phyloP scores from a whole-genome alignment of 1,139 yeast species.

The Suhomyces bribrorum region DNA sequence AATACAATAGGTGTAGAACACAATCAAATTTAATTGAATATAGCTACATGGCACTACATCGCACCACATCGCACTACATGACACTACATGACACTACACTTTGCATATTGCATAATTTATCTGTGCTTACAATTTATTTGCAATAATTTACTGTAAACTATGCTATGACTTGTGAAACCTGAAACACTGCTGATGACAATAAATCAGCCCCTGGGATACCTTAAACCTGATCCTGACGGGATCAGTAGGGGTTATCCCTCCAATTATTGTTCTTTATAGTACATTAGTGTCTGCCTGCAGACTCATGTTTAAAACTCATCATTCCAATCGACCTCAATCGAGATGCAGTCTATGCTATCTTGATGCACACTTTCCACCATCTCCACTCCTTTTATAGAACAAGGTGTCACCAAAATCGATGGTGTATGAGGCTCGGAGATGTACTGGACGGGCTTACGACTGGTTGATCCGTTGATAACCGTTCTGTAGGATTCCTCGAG shows the following conservation, averaged over 20 bases:
- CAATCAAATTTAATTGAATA: too few relatives aligned
- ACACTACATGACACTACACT: too few relatives aligned
- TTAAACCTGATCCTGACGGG: too few relatives aligned
- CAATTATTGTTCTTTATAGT: too few relatives aligned
- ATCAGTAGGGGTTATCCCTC: too few relatives aligned
- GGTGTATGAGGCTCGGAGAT: background rate
- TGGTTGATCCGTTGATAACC: constrained; percentile 1
- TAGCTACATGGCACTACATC: too few relatives aligned
- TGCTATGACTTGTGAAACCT: too few relatives aligned
- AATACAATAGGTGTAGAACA: too few relatives aligned
- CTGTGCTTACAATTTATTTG: background rate
- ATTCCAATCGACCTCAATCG: constrained; percentile 10
- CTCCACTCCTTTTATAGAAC: background rate
- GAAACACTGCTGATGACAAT: too few relatives aligned
- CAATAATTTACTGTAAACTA: background rate
- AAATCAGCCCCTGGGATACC: too few relatives aligned
- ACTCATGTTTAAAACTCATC: background rate
- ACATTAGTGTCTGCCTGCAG: background rate
- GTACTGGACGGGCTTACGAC: background rate
- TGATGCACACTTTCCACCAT: background rate
- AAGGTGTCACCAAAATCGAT: background rate
- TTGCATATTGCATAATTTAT: background rate
- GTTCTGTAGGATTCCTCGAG: constrained; percentile 6
- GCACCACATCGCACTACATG: too few relatives aligned
- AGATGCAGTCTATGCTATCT: constrained; percentile 8